Percentiles rank a stretch among this genome's conserved stretches.
These are phyloP conservation scores for Wickerhamiella azyma DNA, from an alignment of 805 yeast species.

Conservation along the genomic window DNA sequence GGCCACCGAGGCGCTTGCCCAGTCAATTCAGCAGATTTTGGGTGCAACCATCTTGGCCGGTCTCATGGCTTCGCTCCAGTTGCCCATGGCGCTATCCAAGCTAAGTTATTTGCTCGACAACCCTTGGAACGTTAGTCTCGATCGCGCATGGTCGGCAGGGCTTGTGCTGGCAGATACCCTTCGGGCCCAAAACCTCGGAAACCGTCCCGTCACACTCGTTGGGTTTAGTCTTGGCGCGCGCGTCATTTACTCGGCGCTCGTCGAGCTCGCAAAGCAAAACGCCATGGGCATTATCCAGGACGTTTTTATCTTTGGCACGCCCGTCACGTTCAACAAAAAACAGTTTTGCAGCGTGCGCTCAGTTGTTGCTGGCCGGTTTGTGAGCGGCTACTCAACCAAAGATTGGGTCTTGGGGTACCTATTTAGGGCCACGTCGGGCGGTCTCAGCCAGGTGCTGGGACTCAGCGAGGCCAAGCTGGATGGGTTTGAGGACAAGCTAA, in stretches of 20 bases:
- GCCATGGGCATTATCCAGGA: slow-evolving; percentile 83
- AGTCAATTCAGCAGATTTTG: slow-evolving; percentile 85
- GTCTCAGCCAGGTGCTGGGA: slow-evolving; percentile 83
- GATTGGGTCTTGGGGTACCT: slow-evolving; percentile 96
- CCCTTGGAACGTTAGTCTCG: slow-evolving; percentile 96
- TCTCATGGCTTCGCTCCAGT: slow-evolving; percentile 81
- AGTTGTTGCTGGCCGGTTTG: slow-evolving; percentile 77
- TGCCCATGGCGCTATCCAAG: slow-evolving; percentile 84
- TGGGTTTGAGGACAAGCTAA: slow-evolving; percentile 24
- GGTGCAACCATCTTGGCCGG: slow-evolving; percentile 86
- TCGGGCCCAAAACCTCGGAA: slow-evolving; percentile 76
- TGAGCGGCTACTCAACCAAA: slow-evolving; percentile 79
- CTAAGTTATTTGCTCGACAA: slow-evolving; percentile 81
- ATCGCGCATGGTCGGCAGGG: slow-evolving; percentile 96
- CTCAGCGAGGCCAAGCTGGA: slow-evolving; percentile 47
- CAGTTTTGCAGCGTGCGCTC: slow-evolving; percentile 67
- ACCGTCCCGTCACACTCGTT: slow-evolving; percentile 78
- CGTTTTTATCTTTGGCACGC: slow-evolving; percentile 78
- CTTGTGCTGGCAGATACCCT: slow-evolving; percentile 80
- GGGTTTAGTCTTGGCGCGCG: slow-evolving; percentile 93
- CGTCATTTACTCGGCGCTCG: slow-evolving; percentile 75
- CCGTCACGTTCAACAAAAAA: slow-evolving; percentile 65
- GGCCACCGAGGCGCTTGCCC: slow-evolving; percentile 86
- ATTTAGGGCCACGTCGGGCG: slow-evolving; percentile 92
- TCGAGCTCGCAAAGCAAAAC: slow-evolving; percentile 72